These are phyloP conservation scores for Hirschioporus abietinus DNA, from an alignment of 768 basidiomycete genomes.

Conservation along the genomic window DNA sequence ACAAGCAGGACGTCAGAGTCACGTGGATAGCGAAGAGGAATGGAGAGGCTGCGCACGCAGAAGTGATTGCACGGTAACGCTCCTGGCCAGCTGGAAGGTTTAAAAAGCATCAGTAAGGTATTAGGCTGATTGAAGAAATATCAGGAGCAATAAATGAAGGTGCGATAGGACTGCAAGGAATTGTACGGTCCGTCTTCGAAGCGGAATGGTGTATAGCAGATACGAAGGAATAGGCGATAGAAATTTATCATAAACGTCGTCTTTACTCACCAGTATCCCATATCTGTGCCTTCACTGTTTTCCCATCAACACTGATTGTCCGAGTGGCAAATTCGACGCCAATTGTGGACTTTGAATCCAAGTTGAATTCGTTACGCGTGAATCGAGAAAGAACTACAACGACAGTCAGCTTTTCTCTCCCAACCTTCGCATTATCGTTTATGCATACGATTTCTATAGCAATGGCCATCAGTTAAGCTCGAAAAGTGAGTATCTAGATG, in stretches of 20 bases:
- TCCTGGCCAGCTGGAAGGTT: slow-evolving; percentile 38
- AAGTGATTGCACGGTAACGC: slow-evolving; percentile 46
- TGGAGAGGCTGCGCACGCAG: slow-evolving; percentile 27
- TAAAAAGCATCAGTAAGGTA: background rate
- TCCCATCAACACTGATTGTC: slow-evolving; percentile 44
- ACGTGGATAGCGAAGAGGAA: background rate
- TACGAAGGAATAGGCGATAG: background rate
- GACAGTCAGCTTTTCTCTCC: background rate
- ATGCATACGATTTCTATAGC: slow-evolving; percentile 5
- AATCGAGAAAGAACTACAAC: slow-evolving; percentile 46
- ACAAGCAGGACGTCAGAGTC: slow-evolving; percentile 3
- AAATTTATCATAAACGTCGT: background rate
- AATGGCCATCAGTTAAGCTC: background rate
- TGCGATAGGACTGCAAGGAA: background rate
- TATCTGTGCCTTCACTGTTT: slow-evolving; percentile 52
- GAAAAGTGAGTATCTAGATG: background rate
- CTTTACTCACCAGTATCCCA: slow-evolving; percentile 44
- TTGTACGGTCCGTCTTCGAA: background rate
- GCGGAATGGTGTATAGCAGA: background rate
- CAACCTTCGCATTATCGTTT: background rate
- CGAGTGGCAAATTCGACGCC: slow-evolving; percentile 51
- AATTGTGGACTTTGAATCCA: slow-evolving; percentile 51
- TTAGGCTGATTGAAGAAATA: background rate
- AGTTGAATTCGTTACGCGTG: slow-evolving; percentile 50
- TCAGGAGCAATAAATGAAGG: background rate